Base-by-base conservation (phyloP, 768 basidiomycete species). In the Termitomyces sp. region DNA sequence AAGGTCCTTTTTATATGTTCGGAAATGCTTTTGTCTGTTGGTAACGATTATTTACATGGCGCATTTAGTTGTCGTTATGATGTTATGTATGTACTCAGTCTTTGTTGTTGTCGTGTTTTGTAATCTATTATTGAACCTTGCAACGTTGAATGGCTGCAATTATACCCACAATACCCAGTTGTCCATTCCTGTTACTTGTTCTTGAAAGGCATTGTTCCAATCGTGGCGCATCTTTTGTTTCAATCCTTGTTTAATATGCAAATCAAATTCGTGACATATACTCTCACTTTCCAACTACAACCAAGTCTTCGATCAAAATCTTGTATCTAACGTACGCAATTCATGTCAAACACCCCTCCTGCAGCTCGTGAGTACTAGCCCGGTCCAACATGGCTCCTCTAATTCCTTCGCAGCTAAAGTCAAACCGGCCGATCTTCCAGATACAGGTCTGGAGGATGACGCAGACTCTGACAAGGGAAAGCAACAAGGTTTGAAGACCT, bases 361-460 rank as follows among this genome's bases (percentile, higher is more conserved):
- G 26, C 62, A 48, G 60, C 60, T 40, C 64, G 64, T 62, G 52
- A 55, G 65, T 57, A 18, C 14, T 45, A 47, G 22, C 14, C 26
- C 35, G 22, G 24, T 10, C 6, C 20, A 33, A 22, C 16, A 7
- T 16, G 43, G 47, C 48, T 41, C 30, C 20, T 32, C 38, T 40
- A n/a, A 54, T 38, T 26, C 41, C 18, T 33, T 43, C 36, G 14
- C 41, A 67, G 66, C 66, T 5, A 61, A 58, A 32, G 45, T 18
- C 11, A 61, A 62, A 47, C 44, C 40, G 20, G 47, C 58, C 14
- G 58, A 56, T 57, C 64, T 67, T 55, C 66, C 66, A 22, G 61
- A 63, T 28, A 20, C 38, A 41, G 38, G 3, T 20, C 56, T 60
- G 49, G 59, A 50, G 36, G 59, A 59, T 40, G 52, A 56, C 16